A percentile compares a stretch with the other conserved stretches of the same genome.
Conservation (phyloP, 208 protist genomes). For the Blechomonas ayalai region DNA sequence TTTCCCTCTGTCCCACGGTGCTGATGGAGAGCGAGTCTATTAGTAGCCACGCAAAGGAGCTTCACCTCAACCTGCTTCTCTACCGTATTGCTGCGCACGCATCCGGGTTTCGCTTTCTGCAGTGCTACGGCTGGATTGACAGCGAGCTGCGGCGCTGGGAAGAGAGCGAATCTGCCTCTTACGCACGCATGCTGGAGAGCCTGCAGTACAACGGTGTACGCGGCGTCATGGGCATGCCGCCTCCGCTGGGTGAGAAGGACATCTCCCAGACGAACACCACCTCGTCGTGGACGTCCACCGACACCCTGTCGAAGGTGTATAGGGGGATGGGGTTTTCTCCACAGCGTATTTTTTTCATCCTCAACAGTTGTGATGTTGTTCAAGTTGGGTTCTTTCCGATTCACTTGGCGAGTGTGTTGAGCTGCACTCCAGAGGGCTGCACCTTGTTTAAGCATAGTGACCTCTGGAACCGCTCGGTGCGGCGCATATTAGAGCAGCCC, state of each 20-base stretch:
- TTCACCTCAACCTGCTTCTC: constrained; percentile 52
- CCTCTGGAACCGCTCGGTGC: constrained; percentile 74
- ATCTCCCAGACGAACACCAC: no score
- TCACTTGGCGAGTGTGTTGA: constrained; percentile 76
- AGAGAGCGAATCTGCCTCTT: constrained; percentile 40
- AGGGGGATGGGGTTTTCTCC: no score
- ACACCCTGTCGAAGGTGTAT: no score
- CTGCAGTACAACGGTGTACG: constrained; percentile 34
- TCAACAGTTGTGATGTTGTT: no score
- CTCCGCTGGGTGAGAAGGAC: no score
- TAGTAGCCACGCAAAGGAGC: constrained; percentile 49
- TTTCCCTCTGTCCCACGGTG: constrained; percentile 69
- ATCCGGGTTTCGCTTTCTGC: constrained; percentile 76
- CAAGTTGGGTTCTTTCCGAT: constrained; percentile 55
- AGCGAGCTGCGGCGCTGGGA: constrained; percentile 81
- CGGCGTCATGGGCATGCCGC: background rate
- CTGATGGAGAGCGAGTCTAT: constrained; percentile 83
- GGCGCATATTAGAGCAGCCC: constrained; percentile 55
- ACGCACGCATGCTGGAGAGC: constrained; percentile 37
- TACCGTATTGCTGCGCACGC: constrained; percentile 76
- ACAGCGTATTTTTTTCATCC: no score
- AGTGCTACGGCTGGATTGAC: constrained; percentile 81
- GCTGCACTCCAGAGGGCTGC: constrained; percentile 68
- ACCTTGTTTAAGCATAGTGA: constrained; percentile 73
- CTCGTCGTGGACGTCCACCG: no score